Conservation (phyloP, 2,329 filamentous ascomycete species). For the Penicillium sp. region DNA sequence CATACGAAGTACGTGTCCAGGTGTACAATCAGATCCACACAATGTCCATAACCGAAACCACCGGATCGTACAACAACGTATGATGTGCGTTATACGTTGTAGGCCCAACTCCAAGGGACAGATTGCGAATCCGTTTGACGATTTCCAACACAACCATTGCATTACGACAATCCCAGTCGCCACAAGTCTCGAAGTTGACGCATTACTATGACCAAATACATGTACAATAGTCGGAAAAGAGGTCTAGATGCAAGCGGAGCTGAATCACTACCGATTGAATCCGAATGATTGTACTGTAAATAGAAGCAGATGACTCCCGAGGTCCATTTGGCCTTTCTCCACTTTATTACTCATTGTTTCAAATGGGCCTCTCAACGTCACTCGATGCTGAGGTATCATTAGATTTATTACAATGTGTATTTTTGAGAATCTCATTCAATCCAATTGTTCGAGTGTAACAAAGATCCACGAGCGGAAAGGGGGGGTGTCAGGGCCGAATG, state of each 20-base stretch:
- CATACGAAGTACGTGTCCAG: not conserved
- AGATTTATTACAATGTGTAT: constrained; percentile 1
- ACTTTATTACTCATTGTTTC: constrained; percentile 4
- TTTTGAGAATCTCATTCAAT: not conserved
- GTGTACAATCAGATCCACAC: not conserved
- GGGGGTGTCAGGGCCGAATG: not conserved
- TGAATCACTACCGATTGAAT: not conserved
- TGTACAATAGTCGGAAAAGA: too few relatives aligned
- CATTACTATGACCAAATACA: not conserved
- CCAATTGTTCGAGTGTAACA: not conserved
- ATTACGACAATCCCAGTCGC: not conserved
- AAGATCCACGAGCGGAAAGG: constrained; percentile 1
- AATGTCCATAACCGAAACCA: not conserved
- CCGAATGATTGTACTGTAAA: not conserved
- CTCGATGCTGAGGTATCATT: not conserved
- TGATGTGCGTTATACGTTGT: not conserved
- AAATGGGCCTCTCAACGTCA: constrained; percentile 5
- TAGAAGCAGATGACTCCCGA: constrained; percentile 2
- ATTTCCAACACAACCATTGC: constrained; percentile 2
- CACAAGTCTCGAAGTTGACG: not conserved
- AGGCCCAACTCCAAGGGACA: not conserved
- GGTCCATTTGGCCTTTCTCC: not conserved
- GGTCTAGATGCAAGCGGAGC: constrained; percentile 9
- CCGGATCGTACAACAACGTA: not conserved
- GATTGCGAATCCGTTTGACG: constrained; percentile 3